Conservation (phyloP, 192 early-diverging fungal species). For the Podila minutissima region DNA sequence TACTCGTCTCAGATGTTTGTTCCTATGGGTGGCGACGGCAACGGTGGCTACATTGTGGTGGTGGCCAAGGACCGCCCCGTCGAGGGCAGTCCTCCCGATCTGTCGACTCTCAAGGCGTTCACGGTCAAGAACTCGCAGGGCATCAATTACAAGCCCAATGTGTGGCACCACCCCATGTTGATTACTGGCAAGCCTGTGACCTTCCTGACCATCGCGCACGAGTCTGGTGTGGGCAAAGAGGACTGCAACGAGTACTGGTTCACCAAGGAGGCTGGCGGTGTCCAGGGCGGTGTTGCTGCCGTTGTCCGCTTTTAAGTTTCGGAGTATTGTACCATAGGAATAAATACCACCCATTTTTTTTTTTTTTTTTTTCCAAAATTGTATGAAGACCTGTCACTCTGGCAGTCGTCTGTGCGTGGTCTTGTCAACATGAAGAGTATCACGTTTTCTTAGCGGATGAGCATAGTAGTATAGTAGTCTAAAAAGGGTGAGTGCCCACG, state of each 20-base stretch:
- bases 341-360: not conserved
- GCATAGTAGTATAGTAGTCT: no score
- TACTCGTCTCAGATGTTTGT: slow-evolving; percentile 89
- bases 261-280: slow-evolving; percentile 30
- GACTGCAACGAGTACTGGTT: slow-evolving; percentile 74
- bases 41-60: slow-evolving; percentile 77
- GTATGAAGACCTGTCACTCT: no score
- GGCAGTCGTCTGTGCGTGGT: no score
- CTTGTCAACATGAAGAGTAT: not conserved
- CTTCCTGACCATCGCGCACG: slow-evolving; percentile 83
- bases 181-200: slow-evolving; percentile 56
- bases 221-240: slow-evolving; percentile 75
- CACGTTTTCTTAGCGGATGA: not conserved
- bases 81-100: slow-evolving; percentile 73
- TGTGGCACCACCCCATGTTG: slow-evolving; percentile 95
- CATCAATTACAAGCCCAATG: slow-evolving; percentile 82
- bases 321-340: not conserved
- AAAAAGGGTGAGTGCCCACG: no score
- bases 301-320: slow-evolving; percentile 19
- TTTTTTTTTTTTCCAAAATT: not conserved
- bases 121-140: slow-evolving; percentile 77
- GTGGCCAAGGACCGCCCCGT: slow-evolving; percentile 76
- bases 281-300: slow-evolving; percentile 20
- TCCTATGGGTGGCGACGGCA: slow-evolving; percentile 69
- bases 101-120: slow-evolving; percentile 79